Evolutionary conservation across 1,284 basidiomycete species (phyloP), one percentile per base, ranked within the genome.

Genomic region (Phellopilus nigrolimitatus): DNA sequence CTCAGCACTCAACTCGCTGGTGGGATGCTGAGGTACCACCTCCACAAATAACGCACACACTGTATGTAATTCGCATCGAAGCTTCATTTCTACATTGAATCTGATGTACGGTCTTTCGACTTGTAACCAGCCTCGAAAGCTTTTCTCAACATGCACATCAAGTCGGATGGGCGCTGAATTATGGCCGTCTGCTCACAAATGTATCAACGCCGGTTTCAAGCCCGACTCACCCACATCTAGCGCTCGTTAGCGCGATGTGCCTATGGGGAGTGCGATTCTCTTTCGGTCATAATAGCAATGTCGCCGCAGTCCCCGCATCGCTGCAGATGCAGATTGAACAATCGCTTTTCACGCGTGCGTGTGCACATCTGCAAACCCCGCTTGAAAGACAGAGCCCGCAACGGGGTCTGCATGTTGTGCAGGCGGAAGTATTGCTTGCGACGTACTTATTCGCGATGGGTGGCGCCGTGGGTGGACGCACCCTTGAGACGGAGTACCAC

Each of bases 181-280:
- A 27, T n/a, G 17, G 21, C 13, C 28, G 42, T 1, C 7, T 54
- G 4, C 7, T 36, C 12, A 25, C 34, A 19, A 31, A 27, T 6
- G 22, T 54, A 5, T 30, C 40, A 1, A 12, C 15, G 13, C n/a
- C 12, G 1, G 41, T 42, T 8, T 42, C 37, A 17, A 41, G 30
- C 24, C 12, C 42, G 10, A 21, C 9, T 3, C 47, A 46, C 28
- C 54, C 49, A 2, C 54, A 55, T 33, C 21, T 17, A 19, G 54
- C 42, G 21, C 49, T 55, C 27, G 25, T 51, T n/a, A 47, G 42
- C 39, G 44, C 49, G 6, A 37, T 55, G 6, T 55, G 47, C 37
- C 44, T 55, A 25, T 55, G 54, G 54, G 54, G 54, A 1, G 47
- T 36, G n/a, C 47, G 28, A 8, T 50, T 54, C 19, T 45, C 48